Percentiles rank a stretch among this genome's conserved stretches.
phyloP scores from a whole-genome alignment of 2,329 filamentous ascomycete species.

The Corinectria fuckeliana region DNA sequence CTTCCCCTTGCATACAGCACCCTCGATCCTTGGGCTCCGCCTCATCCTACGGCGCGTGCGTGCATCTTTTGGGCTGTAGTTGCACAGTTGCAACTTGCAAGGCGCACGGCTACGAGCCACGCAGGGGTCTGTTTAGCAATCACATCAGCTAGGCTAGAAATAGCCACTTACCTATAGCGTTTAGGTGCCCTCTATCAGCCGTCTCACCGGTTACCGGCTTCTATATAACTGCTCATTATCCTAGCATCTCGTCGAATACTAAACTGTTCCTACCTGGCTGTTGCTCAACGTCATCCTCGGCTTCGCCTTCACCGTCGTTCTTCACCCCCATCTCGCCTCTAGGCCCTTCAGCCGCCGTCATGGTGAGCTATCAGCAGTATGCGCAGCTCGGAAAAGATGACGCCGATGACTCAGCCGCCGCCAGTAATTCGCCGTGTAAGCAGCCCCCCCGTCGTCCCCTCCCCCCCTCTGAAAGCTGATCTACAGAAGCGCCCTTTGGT shows the following conservation, averaged over 20 bases:
- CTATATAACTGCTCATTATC: background rate
- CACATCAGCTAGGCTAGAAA: no score
- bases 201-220: no score
- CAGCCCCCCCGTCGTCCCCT: slow-evolving; percentile 23
- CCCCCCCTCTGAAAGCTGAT: slow-evolving; percentile 32
- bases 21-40: background rate
- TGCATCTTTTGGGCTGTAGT: background rate
- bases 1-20: background rate
- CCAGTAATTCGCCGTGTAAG: slow-evolving; percentile 32
- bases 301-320: background rate
- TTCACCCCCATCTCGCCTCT: slow-evolving; percentile 9
- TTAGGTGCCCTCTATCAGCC: no score
- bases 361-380: slow-evolving; percentile 40
- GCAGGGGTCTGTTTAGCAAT: no score
- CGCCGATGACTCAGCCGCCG: slow-evolving; percentile 32
- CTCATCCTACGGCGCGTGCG: background rate
- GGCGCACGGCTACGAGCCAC: background rate
- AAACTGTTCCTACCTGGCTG: background rate
- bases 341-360: slow-evolving; percentile 23
- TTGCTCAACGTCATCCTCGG: background rate
- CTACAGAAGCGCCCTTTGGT: slow-evolving; percentile 28
- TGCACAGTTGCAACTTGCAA: background rate
- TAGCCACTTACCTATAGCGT: no score
- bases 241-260: background rate
- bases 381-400: slow-evolving; percentile 35